Base-by-base conservation (phyloP, 129 eudicot species). In the Heracleum sosnowskyi region DNA sequence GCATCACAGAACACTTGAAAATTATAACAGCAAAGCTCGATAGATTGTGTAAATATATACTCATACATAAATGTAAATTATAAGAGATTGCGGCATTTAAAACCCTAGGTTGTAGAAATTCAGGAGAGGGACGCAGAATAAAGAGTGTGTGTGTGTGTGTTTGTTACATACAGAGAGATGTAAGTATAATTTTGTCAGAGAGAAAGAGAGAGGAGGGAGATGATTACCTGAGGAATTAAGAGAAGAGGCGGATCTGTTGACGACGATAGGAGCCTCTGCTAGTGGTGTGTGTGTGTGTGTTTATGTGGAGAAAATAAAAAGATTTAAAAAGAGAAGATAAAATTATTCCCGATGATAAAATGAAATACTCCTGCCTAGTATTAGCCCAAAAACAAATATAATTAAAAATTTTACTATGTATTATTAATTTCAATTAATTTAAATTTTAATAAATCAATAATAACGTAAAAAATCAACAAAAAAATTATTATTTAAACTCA, bases 211-310 rank as follows among this genome's bases (percentile, higher is more conserved):
- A 7, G 1, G 70, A 68, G 35, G 35, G 34, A 28, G 22, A 68
- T 68, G 73, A 68, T 9, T 68, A 68, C 73, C 73, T 68, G 39
- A 6, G 1, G 17, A 16, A 0, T 31, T 64, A 29, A 17, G 26
- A 63, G 69, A 63, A 28, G 73, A 68, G 39, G 73, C 42, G 36
- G 73, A 68, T 68, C 72, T 34, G 73, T 68, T 5, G 73, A 68
- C 22, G 73, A 68, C 39, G 39, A 68, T 68, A 68, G 39, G 40
- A 34, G 73, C 17, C 39, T 68, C 2, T 64, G 36, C 24, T 68
- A 68, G 72, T 66, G 72, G 16, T 66, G 24, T 66, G 72, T 64
- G 72, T 15, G 72, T 4, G 40, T 12, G 8, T 26, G 39, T 29
- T 8, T 10, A n/a, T 8, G 35, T 4, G 73, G 73, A 68, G 73